Base-by-base conservation (phyloP, 2,329 filamentous ascomycete genomes). In the Fusarium abutilonis region DNA sequence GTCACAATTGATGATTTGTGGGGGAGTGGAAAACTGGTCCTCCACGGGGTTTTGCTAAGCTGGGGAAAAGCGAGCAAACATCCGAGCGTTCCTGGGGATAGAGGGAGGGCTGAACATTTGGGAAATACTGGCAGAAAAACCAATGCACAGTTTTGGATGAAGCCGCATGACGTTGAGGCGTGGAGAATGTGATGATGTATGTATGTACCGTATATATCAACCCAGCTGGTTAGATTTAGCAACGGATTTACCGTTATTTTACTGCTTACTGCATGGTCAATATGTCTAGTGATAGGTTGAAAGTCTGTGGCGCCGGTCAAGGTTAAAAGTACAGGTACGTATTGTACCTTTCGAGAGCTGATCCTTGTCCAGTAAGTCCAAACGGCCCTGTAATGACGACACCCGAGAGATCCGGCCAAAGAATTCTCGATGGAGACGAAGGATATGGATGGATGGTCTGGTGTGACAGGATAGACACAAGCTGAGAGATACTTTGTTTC, bases 1-100 rank as follows among this genome's bases (percentile, higher is more conserved):
- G 63, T 69, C 58, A 60, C 52, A 63, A 29, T 44, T 42, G 52
- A 63, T 55, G 23, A 48, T 45, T 62, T 40, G 43, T 44, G 43
- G 52, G 46, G 52, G 59, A 19, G 19, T 3, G 19, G 19, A 4
- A 3, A 19, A 19, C 19, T 3, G 19, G 19, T 19, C 19, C 40
- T 56, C 56, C 55, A 66, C 23, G 51, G 56, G 61, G 60, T 32
- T 41, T 38, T 17, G 14, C 10, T 56, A 60, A 56, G 43, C 57
- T 60, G 57, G 56, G 50, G 57, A 61, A 61, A 14, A 26, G 23
- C 17, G 10, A 19, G 19, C 19, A 34, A n/a, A 13, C 6, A 21
- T n/a, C 36, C 55, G 47, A 47, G 40, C 36, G 36, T 19, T 13
- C 36, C 36, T 26, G 23, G 23, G 23, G 23, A 26, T 4, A 19